Evolutionary conservation across 768 basidiomycete genomes (phyloP).

Genomic region (Naganishia kalamii): DNA sequence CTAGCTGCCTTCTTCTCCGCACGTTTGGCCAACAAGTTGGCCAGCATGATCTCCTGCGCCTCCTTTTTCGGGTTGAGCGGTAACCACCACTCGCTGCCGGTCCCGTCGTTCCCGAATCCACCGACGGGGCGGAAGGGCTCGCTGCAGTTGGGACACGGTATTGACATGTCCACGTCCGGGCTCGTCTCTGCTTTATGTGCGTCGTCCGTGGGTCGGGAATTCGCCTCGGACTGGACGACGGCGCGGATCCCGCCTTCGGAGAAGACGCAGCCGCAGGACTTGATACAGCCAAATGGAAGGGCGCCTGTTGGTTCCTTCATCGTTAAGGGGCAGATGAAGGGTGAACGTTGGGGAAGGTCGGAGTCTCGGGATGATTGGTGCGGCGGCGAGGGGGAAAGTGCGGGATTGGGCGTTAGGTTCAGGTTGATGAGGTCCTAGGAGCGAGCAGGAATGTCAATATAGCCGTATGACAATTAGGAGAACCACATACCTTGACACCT

Average conservation of each 20-base stretch:
- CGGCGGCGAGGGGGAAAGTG: conserved; percentile 45
- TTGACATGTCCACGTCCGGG: conserved; percentile 42
- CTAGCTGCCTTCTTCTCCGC: conserved; percentile 18
- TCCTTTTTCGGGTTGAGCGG: conserved; percentile 40
- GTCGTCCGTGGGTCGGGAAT: conserved; percentile 30
- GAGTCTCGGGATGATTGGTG: conserved; percentile 47
- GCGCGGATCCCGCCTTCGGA: conserved; percentile 74
- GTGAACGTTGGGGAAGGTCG: conserved; percentile 52
- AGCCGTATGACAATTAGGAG: background rate
- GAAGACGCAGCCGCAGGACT: conserved; percentile 83
- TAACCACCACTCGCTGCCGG: conserved; percentile 41
- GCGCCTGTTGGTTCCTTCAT: conserved; percentile 90
- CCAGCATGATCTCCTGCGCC: conserved; percentile 32
- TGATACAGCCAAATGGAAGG: conserved; percentile 80
- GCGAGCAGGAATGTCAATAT: too few relatives aligned
- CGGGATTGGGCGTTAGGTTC: conserved; percentile 68
- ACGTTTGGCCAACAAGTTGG: conserved; percentile 20
- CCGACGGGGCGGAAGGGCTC: conserved; percentile 71
- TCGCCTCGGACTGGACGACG: conserved; percentile 50
- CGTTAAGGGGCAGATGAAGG: conserved; percentile 85
- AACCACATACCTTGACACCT: conserved; percentile 67
- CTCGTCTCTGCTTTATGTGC: conserved; percentile 33
- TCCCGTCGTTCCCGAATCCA: conserved; percentile 58
- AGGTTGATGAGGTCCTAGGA: conserved; percentile 76
- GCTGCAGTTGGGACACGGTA: conserved; percentile 35